Evolutionary conservation across 495 filamentous ascomycete species (phyloP).

Genomic region (Jackrogersella multiformis): DNA sequence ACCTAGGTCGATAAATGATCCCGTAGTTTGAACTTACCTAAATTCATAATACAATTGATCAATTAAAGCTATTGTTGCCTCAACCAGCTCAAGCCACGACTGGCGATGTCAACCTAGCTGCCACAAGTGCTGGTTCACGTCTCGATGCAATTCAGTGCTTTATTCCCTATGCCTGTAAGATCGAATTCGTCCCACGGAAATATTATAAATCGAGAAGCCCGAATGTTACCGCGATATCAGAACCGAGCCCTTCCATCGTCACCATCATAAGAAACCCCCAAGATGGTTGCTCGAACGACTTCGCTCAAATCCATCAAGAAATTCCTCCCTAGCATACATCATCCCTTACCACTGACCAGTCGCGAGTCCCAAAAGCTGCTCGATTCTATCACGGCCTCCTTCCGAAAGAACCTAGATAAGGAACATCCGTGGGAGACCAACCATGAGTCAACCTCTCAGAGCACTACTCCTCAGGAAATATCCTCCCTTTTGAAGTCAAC

Average conservation of each 20-base stretch:
- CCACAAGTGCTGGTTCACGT: not conserved
- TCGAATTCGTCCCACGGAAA: not conserved
- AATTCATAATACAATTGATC: no score
- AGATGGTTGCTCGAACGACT: conserved; percentile 42
- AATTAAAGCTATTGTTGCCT: no score
- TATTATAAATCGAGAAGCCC: not conserved
- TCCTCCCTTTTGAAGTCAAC: conserved; percentile 16
- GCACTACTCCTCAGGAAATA: conserved; percentile 35
- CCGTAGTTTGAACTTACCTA: no score
- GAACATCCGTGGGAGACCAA: conserved; percentile 62
- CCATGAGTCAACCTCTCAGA: conserved; percentile 26
- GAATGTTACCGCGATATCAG: conserved; percentile 7
- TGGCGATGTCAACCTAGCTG: not conserved
- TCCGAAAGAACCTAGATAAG: conserved; percentile 74
- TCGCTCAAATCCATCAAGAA: conserved; percentile 56
- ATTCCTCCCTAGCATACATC: conserved; percentile 69
- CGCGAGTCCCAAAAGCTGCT: conserved; percentile 75
- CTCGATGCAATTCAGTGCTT: not conserved
- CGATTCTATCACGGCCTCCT: conserved; percentile 75
- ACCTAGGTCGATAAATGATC: no score
- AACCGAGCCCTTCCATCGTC: conserved; percentile 4
- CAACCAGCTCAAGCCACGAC: no score
- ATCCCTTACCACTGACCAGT: conserved; percentile 70
- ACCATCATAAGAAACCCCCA: conserved; percentile 6
- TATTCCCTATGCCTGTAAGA: not conserved